Percentiles rank a stretch among this genome's conserved stretches.
Conservation (phyloP, 768 basidiomycete genomes). For the Nevesoporus exiguus region DNA sequence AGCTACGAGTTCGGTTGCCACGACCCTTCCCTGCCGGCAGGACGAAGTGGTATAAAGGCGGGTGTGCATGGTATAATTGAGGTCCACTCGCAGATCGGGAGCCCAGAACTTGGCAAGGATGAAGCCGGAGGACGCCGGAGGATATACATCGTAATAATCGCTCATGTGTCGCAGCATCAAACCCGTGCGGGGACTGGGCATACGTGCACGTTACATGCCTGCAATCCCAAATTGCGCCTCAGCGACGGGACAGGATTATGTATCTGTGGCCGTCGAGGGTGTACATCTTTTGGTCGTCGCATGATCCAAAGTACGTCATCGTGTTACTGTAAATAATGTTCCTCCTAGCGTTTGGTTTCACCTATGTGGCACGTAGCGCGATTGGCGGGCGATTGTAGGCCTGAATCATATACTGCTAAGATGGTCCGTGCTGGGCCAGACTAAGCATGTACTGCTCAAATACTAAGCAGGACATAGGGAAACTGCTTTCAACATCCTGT, state of each 20-base stretch:
- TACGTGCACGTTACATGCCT: constrained; percentile 2
- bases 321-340: too few relatives aligned
- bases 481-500: too few relatives aligned
- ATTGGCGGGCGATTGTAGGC: too few relatives aligned
- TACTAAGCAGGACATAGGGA: too few relatives aligned
- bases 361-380: neutral
- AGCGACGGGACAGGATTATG: neutral
- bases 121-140: neutral
- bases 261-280: too few relatives aligned
- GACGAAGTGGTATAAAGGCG: neutral
- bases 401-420: too few relatives aligned
- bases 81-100: neutral
- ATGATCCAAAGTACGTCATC: neutral
- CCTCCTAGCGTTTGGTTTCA: neutral
- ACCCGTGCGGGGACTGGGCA: neutral
- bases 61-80: neutral
- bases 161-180: neutral
- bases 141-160: neutral
- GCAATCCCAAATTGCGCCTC: neutral
- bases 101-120: neutral
- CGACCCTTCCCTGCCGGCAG: neutral
- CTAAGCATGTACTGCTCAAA: too few relatives aligned
- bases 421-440: too few relatives aligned
- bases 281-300: too few relatives aligned
- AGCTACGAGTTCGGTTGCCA: neutral